Evolutionary conservation across 2,329 filamentous ascomycete genomes (phyloP).

Genomic region (Penicillium sp.): DNA sequence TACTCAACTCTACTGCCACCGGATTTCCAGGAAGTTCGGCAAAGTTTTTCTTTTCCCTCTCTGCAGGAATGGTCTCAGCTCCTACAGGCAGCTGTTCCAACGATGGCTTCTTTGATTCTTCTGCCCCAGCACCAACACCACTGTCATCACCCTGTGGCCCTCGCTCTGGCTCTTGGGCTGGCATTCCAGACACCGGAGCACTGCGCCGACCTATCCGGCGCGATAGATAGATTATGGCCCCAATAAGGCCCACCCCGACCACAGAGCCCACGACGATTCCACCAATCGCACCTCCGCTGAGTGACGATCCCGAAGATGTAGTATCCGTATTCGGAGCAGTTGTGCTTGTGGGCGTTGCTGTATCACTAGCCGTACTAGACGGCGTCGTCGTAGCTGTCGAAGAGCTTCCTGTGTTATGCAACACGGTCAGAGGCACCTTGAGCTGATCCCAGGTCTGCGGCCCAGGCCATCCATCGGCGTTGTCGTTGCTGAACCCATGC

Average conservation of each 20-base stretch:
- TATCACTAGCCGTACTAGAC: background rate
- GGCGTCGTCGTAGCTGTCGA: background rate
- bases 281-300: background rate
- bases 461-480: background rate
- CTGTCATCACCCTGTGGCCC: background rate
- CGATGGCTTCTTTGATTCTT: background rate
- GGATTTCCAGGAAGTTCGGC: background rate
- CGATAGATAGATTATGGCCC: background rate
- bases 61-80: background rate
- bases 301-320: background rate
- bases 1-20: background rate
- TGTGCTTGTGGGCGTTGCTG: background rate
- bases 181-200: background rate
- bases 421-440: background rate
- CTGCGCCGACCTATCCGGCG: background rate
- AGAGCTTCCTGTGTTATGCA: background rate
- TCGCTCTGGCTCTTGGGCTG: background rate
- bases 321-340: background rate
- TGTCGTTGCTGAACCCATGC: background rate
- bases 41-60: background rate
- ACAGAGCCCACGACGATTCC: background rate
- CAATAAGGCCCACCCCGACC: background rate
- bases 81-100: background rate
- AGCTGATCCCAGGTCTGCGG: background rate
- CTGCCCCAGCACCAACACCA: background rate